Conservation (phyloP, 1,284 basidiomycete genomes). For the Trametes versicolor region DNA sequence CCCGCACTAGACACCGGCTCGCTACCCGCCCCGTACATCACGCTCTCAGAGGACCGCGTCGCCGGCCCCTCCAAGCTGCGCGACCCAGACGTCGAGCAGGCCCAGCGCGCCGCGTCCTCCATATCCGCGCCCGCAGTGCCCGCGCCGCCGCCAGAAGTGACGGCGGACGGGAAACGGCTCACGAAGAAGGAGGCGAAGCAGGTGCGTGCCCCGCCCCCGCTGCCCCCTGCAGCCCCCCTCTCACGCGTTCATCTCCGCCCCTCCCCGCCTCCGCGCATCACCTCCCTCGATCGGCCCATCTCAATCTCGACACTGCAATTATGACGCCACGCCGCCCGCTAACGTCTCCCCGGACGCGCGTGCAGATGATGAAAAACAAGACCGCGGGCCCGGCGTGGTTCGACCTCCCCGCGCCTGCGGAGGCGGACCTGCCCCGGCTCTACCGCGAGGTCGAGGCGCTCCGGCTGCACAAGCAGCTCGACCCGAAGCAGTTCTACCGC, state of each 20-base stretch:
- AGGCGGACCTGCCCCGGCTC: constrained; percentile 84
- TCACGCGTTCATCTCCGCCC: constrained; percentile 22
- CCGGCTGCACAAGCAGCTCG: constrained; percentile 90
- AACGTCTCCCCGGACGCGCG: neutral
- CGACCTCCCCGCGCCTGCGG: constrained; percentile 87
- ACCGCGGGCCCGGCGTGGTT: constrained; percentile 92
- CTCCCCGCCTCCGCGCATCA: neutral
- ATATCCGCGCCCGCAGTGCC: constrained; percentile 62
- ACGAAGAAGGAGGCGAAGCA: constrained; percentile 78
- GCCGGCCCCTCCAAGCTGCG: constrained; percentile 58
- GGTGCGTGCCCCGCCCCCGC: constrained; percentile 50
- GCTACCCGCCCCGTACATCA: constrained; percentile 71
- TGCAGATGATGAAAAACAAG: constrained; percentile 68
- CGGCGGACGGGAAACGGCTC: constrained; percentile 65
- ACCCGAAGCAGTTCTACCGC: constrained; percentile 95
- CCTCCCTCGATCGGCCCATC: neutral
- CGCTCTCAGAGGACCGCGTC: constrained; percentile 53
- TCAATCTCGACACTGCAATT: neutral
- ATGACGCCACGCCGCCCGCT: neutral
- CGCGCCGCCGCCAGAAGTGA: constrained; percentile 63
- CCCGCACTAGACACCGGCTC: constrained; percentile 72
- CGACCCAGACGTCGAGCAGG: constrained; percentile 68
- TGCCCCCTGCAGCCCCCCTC: constrained; percentile 6
- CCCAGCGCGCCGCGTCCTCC: constrained; percentile 57
- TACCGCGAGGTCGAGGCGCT: constrained; percentile 94